Evolutionary conservation across 2,329 filamentous ascomycete genomes (phyloP), one percentile per base, ranked within the genome.

Genomic region (Stenocarpella maydis): DNA sequence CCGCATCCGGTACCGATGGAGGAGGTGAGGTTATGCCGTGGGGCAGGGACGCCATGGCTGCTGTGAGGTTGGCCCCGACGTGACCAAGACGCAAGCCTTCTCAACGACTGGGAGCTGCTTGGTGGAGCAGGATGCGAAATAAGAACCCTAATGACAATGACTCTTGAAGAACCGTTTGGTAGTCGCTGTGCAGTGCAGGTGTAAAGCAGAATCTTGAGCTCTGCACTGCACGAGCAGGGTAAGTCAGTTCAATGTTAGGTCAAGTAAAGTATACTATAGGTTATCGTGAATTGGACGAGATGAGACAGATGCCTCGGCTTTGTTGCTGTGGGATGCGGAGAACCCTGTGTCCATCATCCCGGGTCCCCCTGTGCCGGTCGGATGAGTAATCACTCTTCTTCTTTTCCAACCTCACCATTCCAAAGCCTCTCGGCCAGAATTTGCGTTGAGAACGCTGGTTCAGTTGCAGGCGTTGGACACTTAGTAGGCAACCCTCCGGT

Each of bases 1-100:
- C 39, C 21, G 79, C 78, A 72, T 84, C 74, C 0, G 79, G 77
- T 15, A 86, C 81, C 0, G 75, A 21, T 0, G 84, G 85, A 0
- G 85, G 83, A 10, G 78, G 75, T 5, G 75, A 75, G 17, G 74
- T 74, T 50, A 83, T 49, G 15, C 41, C 47, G 21, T 34, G 24
- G 7, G 69, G 69, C 1, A 71, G 34, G 24, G 67, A 34, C 9
- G 64, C 19, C 69, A 71, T 71, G 41, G 26, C 43, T 61, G 58
- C n/a, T 47, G 24, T 34, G 41, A 61, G 41, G 17, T 10, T 28
- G 41, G n/a, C 10, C 9, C 12, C 2, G 7, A 34, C 10, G 19
- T 34, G 26, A 17, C 24, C 7, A n/a, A n/a, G 37, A 17, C 2
- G 34, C 53, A 9, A 10, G 24, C 19, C 39, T 19, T 8, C 37